phyloP scores from a whole-genome alignment of 2,329 filamentous ascomycete genomes.

The Diaporthe vaccinii region DNA sequence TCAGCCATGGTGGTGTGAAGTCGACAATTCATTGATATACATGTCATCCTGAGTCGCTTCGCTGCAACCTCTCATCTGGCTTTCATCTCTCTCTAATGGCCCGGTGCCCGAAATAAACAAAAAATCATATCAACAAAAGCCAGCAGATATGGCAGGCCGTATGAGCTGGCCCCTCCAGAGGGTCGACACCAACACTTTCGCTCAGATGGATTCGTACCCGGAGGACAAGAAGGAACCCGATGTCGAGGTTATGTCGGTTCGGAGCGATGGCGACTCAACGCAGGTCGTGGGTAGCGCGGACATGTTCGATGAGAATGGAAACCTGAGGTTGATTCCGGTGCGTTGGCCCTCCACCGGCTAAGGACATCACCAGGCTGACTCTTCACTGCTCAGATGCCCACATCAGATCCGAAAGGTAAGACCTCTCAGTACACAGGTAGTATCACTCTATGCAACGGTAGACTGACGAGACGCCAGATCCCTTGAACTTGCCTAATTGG shows the following conservation, averaged over 20 bases:
- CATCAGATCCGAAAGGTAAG: conserved; percentile 49
- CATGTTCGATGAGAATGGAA: conserved; percentile 43
- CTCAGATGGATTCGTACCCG: conserved; percentile 4
- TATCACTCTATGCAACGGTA: background rate
- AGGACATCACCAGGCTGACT: background rate
- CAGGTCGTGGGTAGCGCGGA: conserved; percentile 43
- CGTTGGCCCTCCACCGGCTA: background rate
- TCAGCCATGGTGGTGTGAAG: background rate
- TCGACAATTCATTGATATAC: conserved; percentile 25
- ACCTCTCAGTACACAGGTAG: background rate
- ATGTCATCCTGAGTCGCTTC: background rate
- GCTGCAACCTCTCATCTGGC: background rate
- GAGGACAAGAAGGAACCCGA: conserved; percentile 30
- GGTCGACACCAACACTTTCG: conserved; percentile 6
- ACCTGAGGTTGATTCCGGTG: conserved; percentile 44
- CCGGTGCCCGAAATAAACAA: conserved; percentile 28
- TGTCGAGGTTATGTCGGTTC: conserved; percentile 19
- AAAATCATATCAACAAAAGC: background rate
- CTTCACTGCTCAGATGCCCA: conserved; percentile 45
- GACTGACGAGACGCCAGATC: conserved; percentile 45
- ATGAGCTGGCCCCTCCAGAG: conserved; percentile 37
- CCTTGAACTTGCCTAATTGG: conserved; percentile 50
- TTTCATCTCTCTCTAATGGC: conserved; percentile 10
- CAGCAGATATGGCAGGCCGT: conserved; percentile 24
- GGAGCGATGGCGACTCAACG: conserved; percentile 16